phyloP scores from a whole-genome alignment of 225 moss, liverwort and hornwort genomes.

The Marchantia polymorpha region DNA sequence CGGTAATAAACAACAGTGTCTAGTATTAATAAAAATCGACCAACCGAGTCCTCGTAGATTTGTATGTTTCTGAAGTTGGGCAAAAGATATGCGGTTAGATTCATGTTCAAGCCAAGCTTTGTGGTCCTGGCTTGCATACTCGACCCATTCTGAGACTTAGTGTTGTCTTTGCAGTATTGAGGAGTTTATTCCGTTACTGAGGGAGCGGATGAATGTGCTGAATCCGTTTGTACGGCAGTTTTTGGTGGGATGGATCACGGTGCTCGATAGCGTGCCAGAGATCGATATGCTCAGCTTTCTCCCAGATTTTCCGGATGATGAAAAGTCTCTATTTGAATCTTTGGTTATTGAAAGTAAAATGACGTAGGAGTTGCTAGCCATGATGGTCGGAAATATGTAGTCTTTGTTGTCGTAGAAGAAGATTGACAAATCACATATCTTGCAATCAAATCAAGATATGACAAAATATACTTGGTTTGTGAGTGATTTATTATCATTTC shows the following conservation, averaged over 20 bases:
- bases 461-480: too few species aligned
- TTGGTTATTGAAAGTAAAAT: too few species aligned
- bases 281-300: slow-evolving; percentile 99
- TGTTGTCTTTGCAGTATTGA: slow-evolving; percentile 64
- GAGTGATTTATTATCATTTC: too few species aligned
- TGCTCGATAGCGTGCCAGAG: slow-evolving; percentile 93
- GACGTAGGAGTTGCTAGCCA: too few species aligned
- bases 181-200: slow-evolving; percentile 85
- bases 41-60: not conserved
- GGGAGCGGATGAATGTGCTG: slow-evolving; percentile 96
- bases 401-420: too few species aligned
- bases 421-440: too few species aligned
- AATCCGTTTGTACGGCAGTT: slow-evolving; percentile 92
- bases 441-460: too few species aligned
- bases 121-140: not conserved
- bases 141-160: not conserved
- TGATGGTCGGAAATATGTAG: too few species aligned
- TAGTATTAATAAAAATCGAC: not conserved
- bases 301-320: slow-evolving; percentile 97
- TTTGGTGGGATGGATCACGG: slow-evolving; percentile 98
- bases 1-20: too few species aligned
- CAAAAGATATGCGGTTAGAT: not conserved
- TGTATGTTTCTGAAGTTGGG: not conserved
- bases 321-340: too few species aligned
- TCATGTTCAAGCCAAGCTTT: not conserved